Evolutionary conservation across 148 eudicot species (phyloP), one percentile per base, ranked within the genome.

Genomic region (Drosera capensis): DNA sequence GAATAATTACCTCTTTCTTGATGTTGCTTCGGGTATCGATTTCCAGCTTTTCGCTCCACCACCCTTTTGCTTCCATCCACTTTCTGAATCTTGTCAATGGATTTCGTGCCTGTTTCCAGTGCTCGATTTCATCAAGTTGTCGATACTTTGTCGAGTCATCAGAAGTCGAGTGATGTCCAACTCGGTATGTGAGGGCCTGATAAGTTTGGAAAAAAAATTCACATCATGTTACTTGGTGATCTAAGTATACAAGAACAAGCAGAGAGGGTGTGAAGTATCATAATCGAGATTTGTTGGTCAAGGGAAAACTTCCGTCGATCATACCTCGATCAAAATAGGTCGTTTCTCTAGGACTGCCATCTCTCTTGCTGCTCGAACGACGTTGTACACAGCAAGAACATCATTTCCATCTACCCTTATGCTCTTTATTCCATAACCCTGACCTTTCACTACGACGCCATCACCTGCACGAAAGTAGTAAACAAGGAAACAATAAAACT

Each of bases 321-420:
- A 23, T 51, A 79, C 96, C 94, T 88, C 97, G 48, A 88, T 67
- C 1, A 88, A 63, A 43, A 83, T 56, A 23, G 97, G 97, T 30
- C 57, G 75, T 17, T 71, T 75, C 38, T 88, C 75, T 6, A 39
- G 51, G 41, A 88, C 56, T 12, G 94, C 84, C 66, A 75, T 74
- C 65, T 75, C 51, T 20, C 97, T 83, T 22, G 97, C 97, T 25
- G 60, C 46, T 25, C 49, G 67, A 54, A 80, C 65, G 1, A 77
- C 80, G 50, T 53, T 67, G 52, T 72, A 88, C 19, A 83, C 73
- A 65, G 97, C 97, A 47, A 88, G 81, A 46, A 87, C 79, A 54
- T 88, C 97, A 47, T 88, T 84, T 39, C 97, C 97, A 56, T 88
- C 97, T 20, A 88, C 80, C 15, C 94, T 65, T 14, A 73, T 75